Percentiles rank a stretch among this genome's conserved stretches.
phyloP scores from a whole-genome alignment of 2,329 filamentous ascomycete genomes.

The Pseudogymnoascus sp. region DNA sequence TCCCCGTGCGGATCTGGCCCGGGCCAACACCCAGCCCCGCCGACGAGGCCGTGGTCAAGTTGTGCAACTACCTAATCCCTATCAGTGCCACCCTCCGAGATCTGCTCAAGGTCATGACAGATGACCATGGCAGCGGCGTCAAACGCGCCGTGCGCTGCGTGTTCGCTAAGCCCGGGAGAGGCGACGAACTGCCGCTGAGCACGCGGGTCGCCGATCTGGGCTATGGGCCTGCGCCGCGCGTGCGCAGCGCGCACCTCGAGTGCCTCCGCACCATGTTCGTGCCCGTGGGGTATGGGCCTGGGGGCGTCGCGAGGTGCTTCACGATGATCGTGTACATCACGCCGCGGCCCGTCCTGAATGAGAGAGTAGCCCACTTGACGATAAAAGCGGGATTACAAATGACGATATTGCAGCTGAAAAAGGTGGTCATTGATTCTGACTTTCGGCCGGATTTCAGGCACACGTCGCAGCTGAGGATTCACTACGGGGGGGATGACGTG shows the following conservation, averaged over 20 bases:
- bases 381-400: background rate
- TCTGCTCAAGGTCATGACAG: background rate
- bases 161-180: background rate
- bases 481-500: background rate
- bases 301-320: background rate
- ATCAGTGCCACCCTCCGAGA: background rate
- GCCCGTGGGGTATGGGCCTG: background rate
- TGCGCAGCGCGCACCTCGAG: background rate
- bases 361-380: background rate
- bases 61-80: background rate
- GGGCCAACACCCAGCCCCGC: background rate
- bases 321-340: background rate
- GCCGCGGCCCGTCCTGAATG: too few relatives aligned
- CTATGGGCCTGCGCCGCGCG: background rate
- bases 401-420: background rate
- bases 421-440: background rate
- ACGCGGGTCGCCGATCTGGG: background rate
- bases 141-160: background rate
- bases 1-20: background rate
- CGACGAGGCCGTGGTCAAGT: background rate
- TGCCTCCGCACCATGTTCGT: background rate
- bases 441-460: background rate
- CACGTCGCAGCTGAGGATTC: background rate
- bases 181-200: background rate
- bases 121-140: background rate